Percentiles rank a stretch among this genome's conserved stretches.
Conservation (phyloP, 192 early-diverging fungal genomes). For the Entrophospora sp. region DNA sequence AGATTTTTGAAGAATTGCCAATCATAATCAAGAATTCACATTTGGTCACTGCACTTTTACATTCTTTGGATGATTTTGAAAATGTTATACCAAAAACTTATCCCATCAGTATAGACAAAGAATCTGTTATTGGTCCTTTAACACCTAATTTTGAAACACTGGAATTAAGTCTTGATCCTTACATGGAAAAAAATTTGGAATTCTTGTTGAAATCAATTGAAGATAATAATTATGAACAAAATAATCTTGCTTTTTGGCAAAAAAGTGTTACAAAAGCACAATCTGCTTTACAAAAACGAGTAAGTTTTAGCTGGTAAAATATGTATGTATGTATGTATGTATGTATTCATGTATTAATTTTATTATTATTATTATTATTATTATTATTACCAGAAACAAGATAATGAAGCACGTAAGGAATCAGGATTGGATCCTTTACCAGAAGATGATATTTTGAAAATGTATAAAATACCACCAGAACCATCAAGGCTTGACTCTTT, state of each 20-base stretch:
- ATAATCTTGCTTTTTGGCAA: conserved; percentile 94
- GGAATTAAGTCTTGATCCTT: conserved; percentile 75
- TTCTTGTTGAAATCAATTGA: conserved; percentile 76
- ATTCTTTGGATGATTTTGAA: conserved; percentile 56
- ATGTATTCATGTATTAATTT: background rate
- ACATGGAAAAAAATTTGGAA: conserved; percentile 82
- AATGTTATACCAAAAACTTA: conserved; percentile 44
- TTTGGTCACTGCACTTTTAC: conserved; percentile 68
- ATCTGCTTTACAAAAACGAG: conserved; percentile 49
- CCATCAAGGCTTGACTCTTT: conserved; percentile 86
- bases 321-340: background rate
- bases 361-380: background rate
- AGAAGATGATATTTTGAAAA: conserved; percentile 67
- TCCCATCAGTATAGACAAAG: conserved; percentile 29
- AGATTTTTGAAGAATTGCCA: too few species aligned
- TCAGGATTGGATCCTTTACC: conserved; percentile 62
- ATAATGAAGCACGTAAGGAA: conserved; percentile 62
- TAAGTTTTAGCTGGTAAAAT: conserved; percentile 32
- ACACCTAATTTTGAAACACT: conserved; percentile 60
- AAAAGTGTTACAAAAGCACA: conserved; percentile 68
- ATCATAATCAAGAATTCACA: conserved; percentile 79
- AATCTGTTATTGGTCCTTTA: conserved; percentile 38
- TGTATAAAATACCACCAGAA: conserved; percentile 69
- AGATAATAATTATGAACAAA: conserved; percentile 82
- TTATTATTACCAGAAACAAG: conserved; percentile 49